Conservation (phyloP, 2,329 filamentous ascomycete genomes). For the Cladophialophora yegresii region DNA sequence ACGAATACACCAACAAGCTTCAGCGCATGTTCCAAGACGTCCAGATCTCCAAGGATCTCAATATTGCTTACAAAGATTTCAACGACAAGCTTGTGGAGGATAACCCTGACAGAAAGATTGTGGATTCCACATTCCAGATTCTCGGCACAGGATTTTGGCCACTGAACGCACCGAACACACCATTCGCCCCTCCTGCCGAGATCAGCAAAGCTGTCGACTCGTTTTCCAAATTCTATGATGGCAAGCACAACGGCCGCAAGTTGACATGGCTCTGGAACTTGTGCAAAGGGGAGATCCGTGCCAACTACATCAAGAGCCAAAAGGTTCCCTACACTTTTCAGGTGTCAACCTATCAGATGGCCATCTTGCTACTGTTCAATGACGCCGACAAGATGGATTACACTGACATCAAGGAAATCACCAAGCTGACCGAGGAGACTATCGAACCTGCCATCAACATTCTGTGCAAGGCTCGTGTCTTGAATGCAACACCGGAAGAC, state of each 20-base stretch:
- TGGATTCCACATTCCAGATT: slow-evolving; percentile 89
- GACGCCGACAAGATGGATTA: slow-evolving; percentile 83
- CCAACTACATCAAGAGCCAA: slow-evolving; percentile 83
- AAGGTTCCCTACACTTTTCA: slow-evolving; percentile 97
- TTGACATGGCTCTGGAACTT: slow-evolving; percentile 98
- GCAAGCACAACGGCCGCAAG: slow-evolving; percentile 95
- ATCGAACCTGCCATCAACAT: slow-evolving; percentile 84
- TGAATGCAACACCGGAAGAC: slow-evolving; percentile 69
- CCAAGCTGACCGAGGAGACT: slow-evolving; percentile 75
- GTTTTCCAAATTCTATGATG: slow-evolving; percentile 87
- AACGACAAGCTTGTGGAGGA: slow-evolving; percentile 66
- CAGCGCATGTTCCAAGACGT: slow-evolving; percentile 99
- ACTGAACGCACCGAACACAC: slow-evolving; percentile 78
- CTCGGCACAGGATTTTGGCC: slow-evolving; percentile 98
- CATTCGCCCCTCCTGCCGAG: slow-evolving; percentile 82
- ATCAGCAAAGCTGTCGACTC: slow-evolving; percentile 86
- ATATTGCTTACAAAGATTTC: slow-evolving; percentile 80
- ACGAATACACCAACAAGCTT: slow-evolving; percentile 98
- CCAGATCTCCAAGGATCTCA: slow-evolving; percentile 97
- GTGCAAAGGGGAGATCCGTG: slow-evolving; percentile 94
- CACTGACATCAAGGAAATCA: slow-evolving; percentile 81
- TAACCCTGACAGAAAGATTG: slow-evolving; percentile 65
- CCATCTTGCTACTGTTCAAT: slow-evolving; percentile 91
- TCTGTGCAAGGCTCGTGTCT: slow-evolving; percentile 88
- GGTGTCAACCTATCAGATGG: slow-evolving; percentile 98